Evolutionary conservation across 148 eudicot genomes (phyloP).

Genomic region (Rhododendron griersonianum): DNA sequence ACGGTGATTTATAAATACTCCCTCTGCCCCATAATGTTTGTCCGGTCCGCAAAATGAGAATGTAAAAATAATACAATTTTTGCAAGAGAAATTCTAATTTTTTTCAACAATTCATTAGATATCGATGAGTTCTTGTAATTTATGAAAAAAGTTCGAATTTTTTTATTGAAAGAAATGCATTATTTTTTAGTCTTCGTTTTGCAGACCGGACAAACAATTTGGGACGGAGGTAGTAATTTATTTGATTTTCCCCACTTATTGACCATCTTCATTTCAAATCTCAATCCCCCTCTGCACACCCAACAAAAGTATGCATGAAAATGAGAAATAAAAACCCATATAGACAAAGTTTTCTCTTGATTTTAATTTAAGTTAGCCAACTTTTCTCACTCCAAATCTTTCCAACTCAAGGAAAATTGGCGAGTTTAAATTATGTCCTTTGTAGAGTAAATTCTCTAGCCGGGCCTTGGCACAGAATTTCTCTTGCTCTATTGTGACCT

Average conservation of each 20-base stretch:
- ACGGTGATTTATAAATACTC: not conserved
- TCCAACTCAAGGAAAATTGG: not conserved
- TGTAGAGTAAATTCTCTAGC: not conserved
- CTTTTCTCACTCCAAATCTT: not conserved
- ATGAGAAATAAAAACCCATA: not conserved
- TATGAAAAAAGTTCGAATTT: no score
- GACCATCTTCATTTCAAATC: not conserved
- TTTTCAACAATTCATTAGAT: no score
- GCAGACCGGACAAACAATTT: no score
- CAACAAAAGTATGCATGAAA: not conserved
- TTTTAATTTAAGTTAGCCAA: not conserved
- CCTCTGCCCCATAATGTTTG: no score
- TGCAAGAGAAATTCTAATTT: no score
- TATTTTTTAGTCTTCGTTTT: no score
- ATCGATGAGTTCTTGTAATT: no score
- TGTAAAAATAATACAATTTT: no score
- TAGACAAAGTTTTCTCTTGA: not conserved
- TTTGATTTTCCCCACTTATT: not conserved
- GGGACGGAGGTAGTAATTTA: not conserved
- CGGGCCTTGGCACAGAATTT: not conserved
- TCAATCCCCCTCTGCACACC: not conserved
- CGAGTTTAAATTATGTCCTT: not conserved
- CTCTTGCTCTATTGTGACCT: not conserved
- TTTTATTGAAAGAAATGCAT: no score
- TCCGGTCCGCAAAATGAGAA: no score